Conservation (phyloP, 2,329 filamentous ascomycete genomes). For the Hypocreales sp. region DNA sequence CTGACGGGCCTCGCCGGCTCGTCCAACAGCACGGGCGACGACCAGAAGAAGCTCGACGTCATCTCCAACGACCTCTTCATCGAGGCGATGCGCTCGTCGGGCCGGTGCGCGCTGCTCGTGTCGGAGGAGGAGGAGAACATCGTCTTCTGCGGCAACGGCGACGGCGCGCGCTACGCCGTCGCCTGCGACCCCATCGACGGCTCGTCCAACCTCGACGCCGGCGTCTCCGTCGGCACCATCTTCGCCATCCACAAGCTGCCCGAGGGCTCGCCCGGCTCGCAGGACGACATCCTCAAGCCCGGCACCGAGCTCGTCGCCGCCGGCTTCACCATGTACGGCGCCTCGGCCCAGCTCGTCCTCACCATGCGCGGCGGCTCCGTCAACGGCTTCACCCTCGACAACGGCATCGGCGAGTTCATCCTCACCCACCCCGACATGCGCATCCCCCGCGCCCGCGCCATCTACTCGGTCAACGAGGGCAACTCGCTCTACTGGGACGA, state of each 20-base stretch:
- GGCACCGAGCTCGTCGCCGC: conserved; percentile 84
- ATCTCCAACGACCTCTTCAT: conserved; percentile 98
- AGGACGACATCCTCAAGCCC: conserved; percentile 76
- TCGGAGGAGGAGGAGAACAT: conserved; percentile 94
- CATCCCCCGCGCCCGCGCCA: conserved; percentile 63
- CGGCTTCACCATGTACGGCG: conserved; percentile 99
- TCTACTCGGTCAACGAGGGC: conserved; percentile 98
- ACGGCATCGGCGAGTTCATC: conserved; percentile 95
- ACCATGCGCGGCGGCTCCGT: conserved; percentile 88
- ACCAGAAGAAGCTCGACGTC: conserved; percentile 99
- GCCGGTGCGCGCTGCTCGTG: conserved; percentile 82
- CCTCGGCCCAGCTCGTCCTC: conserved; percentile 88
- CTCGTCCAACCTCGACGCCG: conserved; percentile 91
- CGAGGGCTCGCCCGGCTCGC: conserved; percentile 56
- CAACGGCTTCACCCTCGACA: conserved; percentile 97
- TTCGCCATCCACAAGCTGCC: conserved; percentile 86
- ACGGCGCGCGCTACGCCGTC: conserved; percentile 77
- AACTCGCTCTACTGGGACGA: conserved; percentile 96
- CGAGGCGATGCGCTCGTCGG: conserved; percentile 82
- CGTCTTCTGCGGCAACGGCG: conserved; percentile 68
- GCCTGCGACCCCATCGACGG: conserved; percentile 97
- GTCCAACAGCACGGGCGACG: conserved; percentile 88
- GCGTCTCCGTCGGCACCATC: conserved; percentile 95
- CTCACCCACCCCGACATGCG: conserved; percentile 91
- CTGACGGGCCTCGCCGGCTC: conserved; percentile 89